These are phyloP conservation scores for Naganishia kalamii DNA, from an alignment of 768 basidiomycete species.

Conservation along the genomic window DNA sequence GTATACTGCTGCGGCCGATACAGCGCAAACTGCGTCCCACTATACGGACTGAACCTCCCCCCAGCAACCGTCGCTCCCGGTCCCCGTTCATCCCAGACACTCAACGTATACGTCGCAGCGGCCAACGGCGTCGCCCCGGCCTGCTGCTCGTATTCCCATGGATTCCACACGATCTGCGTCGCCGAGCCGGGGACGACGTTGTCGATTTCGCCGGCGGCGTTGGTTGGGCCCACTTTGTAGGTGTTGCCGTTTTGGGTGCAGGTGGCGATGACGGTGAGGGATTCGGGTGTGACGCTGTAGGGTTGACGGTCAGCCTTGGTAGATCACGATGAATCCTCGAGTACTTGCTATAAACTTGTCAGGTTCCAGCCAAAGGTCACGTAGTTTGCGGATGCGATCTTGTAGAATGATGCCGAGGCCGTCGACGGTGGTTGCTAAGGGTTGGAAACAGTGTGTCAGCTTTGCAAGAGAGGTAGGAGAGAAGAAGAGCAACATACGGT, in stretches of 20 bases:
- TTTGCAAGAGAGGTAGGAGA: background rate
- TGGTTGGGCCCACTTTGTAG: conserved; percentile 74
- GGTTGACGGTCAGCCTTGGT: background rate
- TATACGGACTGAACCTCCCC: conserved; percentile 66
- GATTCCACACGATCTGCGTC: conserved; percentile 66
- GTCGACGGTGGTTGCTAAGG: conserved; percentile 64
- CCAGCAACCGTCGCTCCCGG: conserved; percentile 55
- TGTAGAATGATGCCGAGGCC: conserved; percentile 72
- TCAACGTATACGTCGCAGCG: conserved; percentile 67
- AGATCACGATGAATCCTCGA: background rate
- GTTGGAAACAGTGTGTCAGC: background rate
- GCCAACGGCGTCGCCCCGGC: conserved; percentile 63
- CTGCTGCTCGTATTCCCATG: conserved; percentile 64
- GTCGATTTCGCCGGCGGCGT: conserved; percentile 49
- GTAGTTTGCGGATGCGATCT: conserved; percentile 65
- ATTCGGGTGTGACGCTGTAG: conserved; percentile 56
- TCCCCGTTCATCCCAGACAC: conserved; percentile 76
- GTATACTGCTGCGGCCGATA: conserved; percentile 60
- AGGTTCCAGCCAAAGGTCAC: conserved; percentile 92
- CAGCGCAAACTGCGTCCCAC: conserved; percentile 69
- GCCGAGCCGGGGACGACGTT: conserved; percentile 62
- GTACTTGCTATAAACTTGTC: conserved; percentile 57
- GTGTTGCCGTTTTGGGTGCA: conserved; percentile 77
- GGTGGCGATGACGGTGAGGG: conserved; percentile 71
- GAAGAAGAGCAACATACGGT: conserved; percentile 22